Base-by-base conservation (phyloP, 495 filamentous ascomycete genomes). In the Stereocaulon alpinum region DNA sequence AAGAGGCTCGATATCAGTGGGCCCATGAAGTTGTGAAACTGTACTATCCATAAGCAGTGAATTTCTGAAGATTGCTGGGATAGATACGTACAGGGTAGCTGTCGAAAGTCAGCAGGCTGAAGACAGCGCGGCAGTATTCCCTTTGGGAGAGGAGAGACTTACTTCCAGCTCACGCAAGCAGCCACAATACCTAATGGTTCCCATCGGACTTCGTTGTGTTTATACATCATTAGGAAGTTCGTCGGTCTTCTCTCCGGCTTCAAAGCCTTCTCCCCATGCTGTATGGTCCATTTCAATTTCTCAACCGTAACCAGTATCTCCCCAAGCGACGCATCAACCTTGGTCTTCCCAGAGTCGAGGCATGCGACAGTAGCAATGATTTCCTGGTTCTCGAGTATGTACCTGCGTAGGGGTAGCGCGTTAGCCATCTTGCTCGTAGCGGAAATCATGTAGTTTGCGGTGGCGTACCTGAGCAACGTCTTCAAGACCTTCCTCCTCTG, bases 101-200 rank as follows among this genome's bases (percentile, higher is more conserved):
- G 61, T 20, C 40, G 24, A 4, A 29, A 18, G 49, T 42, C 40
- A 58, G 55, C 61, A 56, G 48, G 37, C 27, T n/a, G n/a, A n/a
- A n/a, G n/a, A n/a, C n/a, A n/a, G n/a, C n/a, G n/a, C n/a, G n/a
- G n/a, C n/a, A n/a, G n/a, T n/a, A n/a, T n/a, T n/a, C n/a, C n/a
- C n/a, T n/a, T n/a, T n/a, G n/a, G n/a, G n/a, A n/a, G 41, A 40
- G n/a, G 53, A 34, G 37, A 12, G 30, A 55, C 65, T 41, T 80
- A 98, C 76, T 99, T 99, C 93, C 93, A 99, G 66, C 88, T 94
- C 40, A 97, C 88, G 49, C 89, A 84, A 17, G 94, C 93, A 18
- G 88, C 85, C 29, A 99, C 88, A 17, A 99, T 87, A 1, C 93
- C 94, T 24, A 97, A 75, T 17, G 93, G 91, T 69, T 99, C 93